These are phyloP conservation scores for Phlyctochytrium bullatum DNA, from an alignment of 192 early-diverging fungal species.

Conservation along the genomic window DNA sequence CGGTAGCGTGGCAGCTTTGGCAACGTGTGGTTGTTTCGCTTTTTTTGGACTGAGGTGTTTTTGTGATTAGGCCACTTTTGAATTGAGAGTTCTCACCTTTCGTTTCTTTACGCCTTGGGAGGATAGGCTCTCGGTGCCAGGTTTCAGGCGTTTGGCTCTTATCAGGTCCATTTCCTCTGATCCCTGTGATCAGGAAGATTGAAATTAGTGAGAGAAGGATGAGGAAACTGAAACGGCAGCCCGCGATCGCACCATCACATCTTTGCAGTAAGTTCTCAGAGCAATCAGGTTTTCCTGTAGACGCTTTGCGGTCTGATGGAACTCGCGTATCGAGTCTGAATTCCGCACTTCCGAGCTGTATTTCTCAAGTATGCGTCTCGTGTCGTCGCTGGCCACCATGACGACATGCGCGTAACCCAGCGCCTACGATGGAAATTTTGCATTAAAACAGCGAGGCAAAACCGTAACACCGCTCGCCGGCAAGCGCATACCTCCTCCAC, in stretches of 20 bases:
- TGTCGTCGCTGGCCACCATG: background rate
- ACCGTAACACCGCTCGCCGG: background rate
- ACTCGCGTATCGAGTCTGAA: background rate
- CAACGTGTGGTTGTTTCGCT: slow-evolving; percentile 7
- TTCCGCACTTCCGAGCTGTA: background rate
- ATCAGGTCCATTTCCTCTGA: background rate
- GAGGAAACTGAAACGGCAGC: background rate
- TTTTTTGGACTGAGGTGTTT: background rate
- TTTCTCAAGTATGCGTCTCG: background rate
- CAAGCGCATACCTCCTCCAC: too few species aligned
- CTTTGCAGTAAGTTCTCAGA: background rate
- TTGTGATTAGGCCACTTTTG: background rate
- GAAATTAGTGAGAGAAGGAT: background rate
- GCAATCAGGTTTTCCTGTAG: background rate
- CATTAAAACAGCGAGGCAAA: background rate
- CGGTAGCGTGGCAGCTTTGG: slow-evolving; percentile 69
- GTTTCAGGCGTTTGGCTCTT: background rate
- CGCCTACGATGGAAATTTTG: background rate
- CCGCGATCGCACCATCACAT: background rate
- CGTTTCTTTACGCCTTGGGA: background rate
- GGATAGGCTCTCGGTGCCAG: background rate
- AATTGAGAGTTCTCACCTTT: background rate
- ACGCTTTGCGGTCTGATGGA: background rate
- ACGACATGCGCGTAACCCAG: background rate
- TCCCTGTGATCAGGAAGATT: background rate